Base-by-base conservation (phyloP, 1,139 yeast species). In the Meyerozyma sp. region DNA sequence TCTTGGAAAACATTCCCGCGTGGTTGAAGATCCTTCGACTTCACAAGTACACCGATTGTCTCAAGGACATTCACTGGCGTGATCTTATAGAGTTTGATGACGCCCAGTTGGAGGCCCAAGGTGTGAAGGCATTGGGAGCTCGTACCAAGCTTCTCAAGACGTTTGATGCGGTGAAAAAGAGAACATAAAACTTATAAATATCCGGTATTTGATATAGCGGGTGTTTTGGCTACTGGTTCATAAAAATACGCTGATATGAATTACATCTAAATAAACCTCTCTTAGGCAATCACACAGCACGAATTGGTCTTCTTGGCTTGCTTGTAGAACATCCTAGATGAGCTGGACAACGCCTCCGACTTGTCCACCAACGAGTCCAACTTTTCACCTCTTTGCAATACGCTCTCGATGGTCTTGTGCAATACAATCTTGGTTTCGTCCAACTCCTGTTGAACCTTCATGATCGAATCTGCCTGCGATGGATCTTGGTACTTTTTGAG, bases 271-370 rank as follows among this genome's bases (percentile, higher is more conserved):
- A 13, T 3, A 28, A 13, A 28, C 32, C n/a, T 11, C 6, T 28
- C 14, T 30, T 66, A 89, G 76, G 85, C 79, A 53, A 91, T 77
- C 20, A 84, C 75, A 72, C 98, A 94, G 70, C 98, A 93, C 23
- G 96, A 88, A 69, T 93, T 93, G 39, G 98, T 90, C 79, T 89
- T 90, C 73, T 91, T 90, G 32, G 98, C 98, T 66, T 93, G 97
- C 63, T 89, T 90, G 73, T 93, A 93, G 63, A 94, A 93, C 87
- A 90, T 87, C 62, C 94, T 80, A 32, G 96, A 87, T 42, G 94
- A 81, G 28, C 89, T 79, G 35, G 95, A 84, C 57, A 93, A 76
- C 2, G 96, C 95, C 62, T 91, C 98, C 26, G 95, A 84, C 70
- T 93, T 93, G 62, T 91, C 97, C 36, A 93, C 98, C 58, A 93